These are phyloP conservation scores for Aspergillus ochraceus DNA, from an alignment of 2,329 filamentous ascomycete species.

Conservation along the genomic window DNA sequence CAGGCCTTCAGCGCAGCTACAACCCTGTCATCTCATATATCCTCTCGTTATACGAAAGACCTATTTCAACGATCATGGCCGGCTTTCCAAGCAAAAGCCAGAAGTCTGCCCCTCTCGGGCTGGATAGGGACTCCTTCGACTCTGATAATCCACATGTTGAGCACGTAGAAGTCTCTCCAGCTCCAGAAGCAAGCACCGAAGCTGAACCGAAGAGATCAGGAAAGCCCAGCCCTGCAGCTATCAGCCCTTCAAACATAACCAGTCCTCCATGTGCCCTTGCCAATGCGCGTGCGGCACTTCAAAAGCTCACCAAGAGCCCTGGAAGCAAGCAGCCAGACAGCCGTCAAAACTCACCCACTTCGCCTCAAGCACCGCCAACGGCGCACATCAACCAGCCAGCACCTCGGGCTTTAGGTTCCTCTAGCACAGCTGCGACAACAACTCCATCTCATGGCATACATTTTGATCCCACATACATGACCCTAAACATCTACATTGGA, in stretches of 20 bases:
- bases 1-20: neutral
- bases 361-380: neutral
- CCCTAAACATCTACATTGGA: neutral
- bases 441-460: neutral
- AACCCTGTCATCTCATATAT: neutral
- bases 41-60: neutral
- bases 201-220: neutral
- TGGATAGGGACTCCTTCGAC: neutral
- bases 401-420: neutral
- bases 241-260: neutral
- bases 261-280: neutral
- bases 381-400: neutral
- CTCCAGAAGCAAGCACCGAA: neutral
- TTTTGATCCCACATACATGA: neutral
- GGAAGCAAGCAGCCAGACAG: neutral
- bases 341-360: neutral
- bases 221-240: neutral
- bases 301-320: neutral
- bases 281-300: neutral
- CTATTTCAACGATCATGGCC: neutral
- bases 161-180: constrained; percentile 6
- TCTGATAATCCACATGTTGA: constrained; percentile 3
- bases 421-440: neutral
- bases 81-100: neutral
- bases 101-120: neutral